These are phyloP conservation scores for Oldenlandia corymbosa DNA, from an alignment of 257 asterid genomes.

Conservation along the genomic window DNA sequence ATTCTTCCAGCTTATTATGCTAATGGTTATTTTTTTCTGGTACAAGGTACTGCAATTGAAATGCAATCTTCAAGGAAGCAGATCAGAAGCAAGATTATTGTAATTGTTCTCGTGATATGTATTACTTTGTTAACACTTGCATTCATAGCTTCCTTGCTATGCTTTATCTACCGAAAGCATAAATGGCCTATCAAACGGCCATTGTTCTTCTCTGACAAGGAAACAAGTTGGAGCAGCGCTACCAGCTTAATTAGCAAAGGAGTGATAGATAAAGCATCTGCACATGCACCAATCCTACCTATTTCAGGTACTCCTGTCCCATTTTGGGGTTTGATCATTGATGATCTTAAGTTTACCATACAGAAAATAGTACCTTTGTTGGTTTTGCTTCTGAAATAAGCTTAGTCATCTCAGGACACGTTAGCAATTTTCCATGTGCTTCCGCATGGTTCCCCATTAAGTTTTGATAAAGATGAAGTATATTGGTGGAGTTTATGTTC, in stretches of 20 bases:
- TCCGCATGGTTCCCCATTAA: too few relatives aligned
- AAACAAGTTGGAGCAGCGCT: constrained; percentile 52
- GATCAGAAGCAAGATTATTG: constrained; percentile 37
- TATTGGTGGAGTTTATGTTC: constrained; percentile 6
- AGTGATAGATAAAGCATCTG: constrained; percentile 31
- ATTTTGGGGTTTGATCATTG: neutral
- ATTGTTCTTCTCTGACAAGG: constrained; percentile 55
- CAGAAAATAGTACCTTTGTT: neutral
- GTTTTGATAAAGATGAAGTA: neutral
- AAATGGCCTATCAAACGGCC: constrained; percentile 39
- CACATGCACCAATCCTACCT: constrained; percentile 30
- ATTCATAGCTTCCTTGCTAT: constrained; percentile 40
- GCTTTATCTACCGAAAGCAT: constrained; percentile 44
- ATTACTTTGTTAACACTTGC: constrained; percentile 46
- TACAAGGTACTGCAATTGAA: constrained; percentile 46
- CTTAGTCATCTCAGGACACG: neutral
- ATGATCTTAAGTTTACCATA: neutral
- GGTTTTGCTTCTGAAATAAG: neutral
- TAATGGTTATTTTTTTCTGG: constrained; percentile 17
- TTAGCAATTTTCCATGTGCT: neutral
- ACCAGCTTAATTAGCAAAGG: constrained; percentile 57
- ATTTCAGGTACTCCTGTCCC: constrained; percentile 34
- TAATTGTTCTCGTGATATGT: constrained; percentile 51
- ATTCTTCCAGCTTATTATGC: constrained; percentile 2
- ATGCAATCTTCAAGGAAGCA: constrained; percentile 42